Evolutionary conservation across 106 monocot genomes (phyloP).

Genomic region (Acorus gramineus): DNA sequence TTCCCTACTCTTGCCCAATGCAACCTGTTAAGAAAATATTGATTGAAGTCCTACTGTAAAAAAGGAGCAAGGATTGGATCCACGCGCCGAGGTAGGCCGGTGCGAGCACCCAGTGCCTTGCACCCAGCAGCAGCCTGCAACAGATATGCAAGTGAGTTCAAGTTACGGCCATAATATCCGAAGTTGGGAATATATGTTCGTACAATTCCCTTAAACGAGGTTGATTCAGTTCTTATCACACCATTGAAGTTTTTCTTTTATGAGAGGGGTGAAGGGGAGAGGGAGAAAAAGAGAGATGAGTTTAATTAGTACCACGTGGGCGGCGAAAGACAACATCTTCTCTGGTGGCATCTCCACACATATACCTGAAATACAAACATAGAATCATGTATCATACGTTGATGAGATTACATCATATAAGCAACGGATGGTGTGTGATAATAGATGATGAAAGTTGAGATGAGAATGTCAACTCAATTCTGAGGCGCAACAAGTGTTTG

Average conservation of each 20-base stretch:
- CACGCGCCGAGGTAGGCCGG: conserved; percentile 46
- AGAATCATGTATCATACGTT: neutral
- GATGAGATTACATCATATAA: neutral
- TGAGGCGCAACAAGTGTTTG: too few species aligned
- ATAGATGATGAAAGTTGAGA: too few species aligned
- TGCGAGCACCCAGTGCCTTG: conserved; percentile 69
- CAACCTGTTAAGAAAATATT: too few species aligned
- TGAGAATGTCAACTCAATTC: too few species aligned
- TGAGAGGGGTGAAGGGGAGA: too few species aligned
- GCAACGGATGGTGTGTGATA: too few species aligned
- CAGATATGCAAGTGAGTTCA: neutral
- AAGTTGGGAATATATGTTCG: too few species aligned
- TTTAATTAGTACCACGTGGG: conserved; percentile 45
- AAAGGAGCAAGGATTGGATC: conserved; percentile 53
- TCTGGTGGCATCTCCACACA: conserved; percentile 66
- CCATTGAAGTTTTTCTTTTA: too few species aligned
- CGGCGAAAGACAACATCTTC: conserved; percentile 81
- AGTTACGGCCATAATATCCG: neutral
- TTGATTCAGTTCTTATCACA: too few species aligned
- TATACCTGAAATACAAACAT: conserved; percentile 18
- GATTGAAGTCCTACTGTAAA: neutral
- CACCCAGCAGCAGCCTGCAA: conserved; percentile 75
- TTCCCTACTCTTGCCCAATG: too few species aligned
- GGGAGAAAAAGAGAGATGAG: too few species aligned
- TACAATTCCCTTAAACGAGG: too few species aligned